Conservation (phyloP, 371 early-diverging fungal genomes). For the Mortierella sp. region DNA sequence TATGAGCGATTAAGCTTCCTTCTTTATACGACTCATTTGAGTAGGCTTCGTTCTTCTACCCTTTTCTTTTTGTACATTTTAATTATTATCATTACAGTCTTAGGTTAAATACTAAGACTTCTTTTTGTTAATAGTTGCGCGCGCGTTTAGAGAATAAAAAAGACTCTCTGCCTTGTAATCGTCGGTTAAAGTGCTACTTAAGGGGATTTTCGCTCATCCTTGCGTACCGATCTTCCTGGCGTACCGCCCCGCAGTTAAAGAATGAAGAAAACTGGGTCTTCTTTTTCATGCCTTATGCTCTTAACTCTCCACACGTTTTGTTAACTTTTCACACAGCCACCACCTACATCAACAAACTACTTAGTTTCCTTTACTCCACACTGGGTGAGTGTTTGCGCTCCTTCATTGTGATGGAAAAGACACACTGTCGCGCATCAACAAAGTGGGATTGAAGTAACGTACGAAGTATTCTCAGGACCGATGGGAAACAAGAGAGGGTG, state of each 20-base stretch:
- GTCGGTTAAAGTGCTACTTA: too few species aligned
- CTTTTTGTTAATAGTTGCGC: too few species aligned
- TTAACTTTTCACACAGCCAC: background rate
- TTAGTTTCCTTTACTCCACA: background rate
- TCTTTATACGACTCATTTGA: background rate
- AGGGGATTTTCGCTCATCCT: too few species aligned
- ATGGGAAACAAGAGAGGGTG: background rate
- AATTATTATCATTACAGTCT: too few species aligned
- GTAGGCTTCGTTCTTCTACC: background rate
- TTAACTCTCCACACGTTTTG: background rate
- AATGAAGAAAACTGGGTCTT: too few species aligned
- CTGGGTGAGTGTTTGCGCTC: slow-evolving; percentile 9
- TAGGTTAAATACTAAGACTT: too few species aligned
- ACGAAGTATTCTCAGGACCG: background rate
- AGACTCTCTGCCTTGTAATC: too few species aligned
- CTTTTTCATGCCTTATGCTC: background rate
- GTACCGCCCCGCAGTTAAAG: background rate
- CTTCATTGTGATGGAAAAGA: background rate
- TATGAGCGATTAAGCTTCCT: slow-evolving; percentile 15
- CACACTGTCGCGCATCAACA: background rate
- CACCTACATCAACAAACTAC: background rate
- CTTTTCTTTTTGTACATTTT: background rate
- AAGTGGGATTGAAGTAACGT: background rate
- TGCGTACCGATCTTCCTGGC: too few species aligned
- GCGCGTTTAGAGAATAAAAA: too few species aligned